phyloP scores from a whole-genome alignment of 169 alveolate genomes.

The Babesia sp. region DNA sequence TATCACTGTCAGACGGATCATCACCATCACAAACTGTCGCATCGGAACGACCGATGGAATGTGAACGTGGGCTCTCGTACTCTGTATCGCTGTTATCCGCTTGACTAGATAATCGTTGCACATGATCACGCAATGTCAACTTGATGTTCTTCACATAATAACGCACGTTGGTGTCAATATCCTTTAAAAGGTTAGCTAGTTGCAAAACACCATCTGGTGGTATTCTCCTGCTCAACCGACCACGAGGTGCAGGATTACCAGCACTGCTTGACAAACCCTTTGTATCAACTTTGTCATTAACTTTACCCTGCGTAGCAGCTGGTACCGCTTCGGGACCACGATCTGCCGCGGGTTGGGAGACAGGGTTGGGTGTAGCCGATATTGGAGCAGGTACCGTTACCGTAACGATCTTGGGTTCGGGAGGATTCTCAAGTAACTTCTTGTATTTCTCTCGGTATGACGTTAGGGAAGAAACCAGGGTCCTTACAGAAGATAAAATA shows the following conservation, averaged over 20 bases:
- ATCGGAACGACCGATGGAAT: slow-evolving; percentile 16
- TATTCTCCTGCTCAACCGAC: not conserved
- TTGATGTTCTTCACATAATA: slow-evolving; percentile 16
- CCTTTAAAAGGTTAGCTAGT: not conserved
- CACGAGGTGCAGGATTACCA: not conserved
- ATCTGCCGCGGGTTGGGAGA: not conserved
- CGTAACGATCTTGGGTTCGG: slow-evolving; percentile 36
- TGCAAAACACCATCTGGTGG: not conserved
- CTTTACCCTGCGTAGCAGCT: not conserved
- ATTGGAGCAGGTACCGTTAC: slow-evolving; percentile 29
- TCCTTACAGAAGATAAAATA: slow-evolving; percentile 1
- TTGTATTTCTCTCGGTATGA: slow-evolving; percentile 21
- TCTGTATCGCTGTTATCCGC: slow-evolving; percentile 23
- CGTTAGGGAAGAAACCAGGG: not conserved
- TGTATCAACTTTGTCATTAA: not conserved
- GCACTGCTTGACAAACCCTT: not conserved
- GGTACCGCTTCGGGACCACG: not conserved
- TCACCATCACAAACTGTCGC: not conserved
- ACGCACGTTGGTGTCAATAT: slow-evolving; percentile 18
- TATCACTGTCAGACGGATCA: slow-evolving; percentile 4
- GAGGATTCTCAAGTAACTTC: slow-evolving; percentile 32
- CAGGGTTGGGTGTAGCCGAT: not conserved
- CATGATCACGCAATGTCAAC: slow-evolving; percentile 18
- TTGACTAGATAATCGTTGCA: not conserved
- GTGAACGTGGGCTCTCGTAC: slow-evolving; percentile 15